A percentile compares a stretch with the other conserved stretches of the same genome.
phyloP scores from a whole-genome alignment of 164 flowering plant genomes.

The Buxus sempervirens region DNA sequence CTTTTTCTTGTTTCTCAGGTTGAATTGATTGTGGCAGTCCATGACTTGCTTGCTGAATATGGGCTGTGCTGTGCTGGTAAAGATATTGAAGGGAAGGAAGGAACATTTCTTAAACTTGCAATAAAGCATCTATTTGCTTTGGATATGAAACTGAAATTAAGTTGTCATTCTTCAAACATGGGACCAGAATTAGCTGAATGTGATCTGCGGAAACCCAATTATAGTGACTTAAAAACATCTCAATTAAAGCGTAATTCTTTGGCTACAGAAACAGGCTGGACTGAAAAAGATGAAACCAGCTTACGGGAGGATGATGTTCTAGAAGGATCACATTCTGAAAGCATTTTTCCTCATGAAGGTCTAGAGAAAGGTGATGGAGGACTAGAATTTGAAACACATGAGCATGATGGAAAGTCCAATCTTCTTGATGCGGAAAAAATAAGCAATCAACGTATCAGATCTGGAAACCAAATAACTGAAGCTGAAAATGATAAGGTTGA shows the following conservation, averaged over 20 bases:
- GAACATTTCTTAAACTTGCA: constrained; percentile 84
- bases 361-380: constrained; percentile 24
- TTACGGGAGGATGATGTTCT: constrained; percentile 22
- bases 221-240: constrained; percentile 24
- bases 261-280: constrained; percentile 20
- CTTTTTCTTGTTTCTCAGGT: constrained; percentile 44
- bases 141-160: constrained; percentile 81
- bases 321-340: constrained; percentile 22
- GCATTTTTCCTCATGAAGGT: constrained; percentile 21
- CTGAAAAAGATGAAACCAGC: constrained; percentile 24
- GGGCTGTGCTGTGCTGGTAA: constrained; percentile 90
- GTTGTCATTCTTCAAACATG: constrained; percentile 31
- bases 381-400: constrained; percentile 23
- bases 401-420: constrained; percentile 19
- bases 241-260: constrained; percentile 22
- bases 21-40: constrained; percentile 75
- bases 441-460: constrained; percentile 22
- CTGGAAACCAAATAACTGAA: constrained; percentile 40
- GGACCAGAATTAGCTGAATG: constrained; percentile 28
- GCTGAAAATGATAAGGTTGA: constrained; percentile 80
- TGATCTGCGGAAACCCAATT: constrained; percentile 14
- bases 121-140: constrained; percentile 83
- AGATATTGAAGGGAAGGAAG: constrained; percentile 76
- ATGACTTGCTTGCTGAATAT: constrained; percentile 92
- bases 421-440: constrained; percentile 21